phyloP scores from a whole-genome alignment of 1,284 basidiomycete species.

The Trichosporon sp. region DNA sequence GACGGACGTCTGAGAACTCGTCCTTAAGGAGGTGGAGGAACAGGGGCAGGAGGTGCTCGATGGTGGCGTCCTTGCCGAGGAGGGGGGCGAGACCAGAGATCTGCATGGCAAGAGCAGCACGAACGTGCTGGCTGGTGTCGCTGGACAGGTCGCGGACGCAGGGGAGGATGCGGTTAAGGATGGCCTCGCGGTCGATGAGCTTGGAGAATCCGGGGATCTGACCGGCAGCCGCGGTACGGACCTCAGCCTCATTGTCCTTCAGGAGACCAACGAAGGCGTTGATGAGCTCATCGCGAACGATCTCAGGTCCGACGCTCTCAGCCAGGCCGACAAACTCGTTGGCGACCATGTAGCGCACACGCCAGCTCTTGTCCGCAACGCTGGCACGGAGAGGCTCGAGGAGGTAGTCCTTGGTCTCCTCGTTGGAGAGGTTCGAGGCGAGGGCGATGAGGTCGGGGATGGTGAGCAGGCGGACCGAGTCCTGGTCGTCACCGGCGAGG shows the following conservation, averaged over 20 bases:
- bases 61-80: slow-evolving; percentile 88
- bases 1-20: slow-evolving; percentile 95
- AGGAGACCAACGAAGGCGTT: slow-evolving; percentile 88
- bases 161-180: slow-evolving; percentile 89
- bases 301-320: slow-evolving; percentile 81
- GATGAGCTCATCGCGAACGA: slow-evolving; percentile 91
- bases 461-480: slow-evolving; percentile 92
- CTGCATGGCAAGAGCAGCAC: slow-evolving; percentile 92
- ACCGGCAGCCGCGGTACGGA: slow-evolving; percentile 89
- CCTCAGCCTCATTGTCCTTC: slow-evolving; percentile 99
- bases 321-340: slow-evolving; percentile 94
- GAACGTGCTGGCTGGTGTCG: slow-evolving; percentile 94
- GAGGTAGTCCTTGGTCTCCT: slow-evolving; percentile 87
- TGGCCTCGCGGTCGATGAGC: slow-evolving; percentile 88
- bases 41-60: slow-evolving; percentile 92
- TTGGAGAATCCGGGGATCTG: slow-evolving; percentile 98
- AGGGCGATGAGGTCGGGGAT: slow-evolving; percentile 95
- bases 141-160: slow-evolving; percentile 92
- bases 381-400: slow-evolving; percentile 81
- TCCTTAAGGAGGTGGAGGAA: slow-evolving; percentile 97
- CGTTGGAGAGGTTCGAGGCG: slow-evolving; percentile 73
- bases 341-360: slow-evolving; percentile 98
- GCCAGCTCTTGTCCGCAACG: slow-evolving; percentile 95
- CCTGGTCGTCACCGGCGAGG: slow-evolving; percentile 94
- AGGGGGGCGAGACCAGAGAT: slow-evolving; percentile 97